Base-by-base conservation (phyloP, 2,329 filamentous ascomycete genomes). In the Metarhizium guizhouense region DNA sequence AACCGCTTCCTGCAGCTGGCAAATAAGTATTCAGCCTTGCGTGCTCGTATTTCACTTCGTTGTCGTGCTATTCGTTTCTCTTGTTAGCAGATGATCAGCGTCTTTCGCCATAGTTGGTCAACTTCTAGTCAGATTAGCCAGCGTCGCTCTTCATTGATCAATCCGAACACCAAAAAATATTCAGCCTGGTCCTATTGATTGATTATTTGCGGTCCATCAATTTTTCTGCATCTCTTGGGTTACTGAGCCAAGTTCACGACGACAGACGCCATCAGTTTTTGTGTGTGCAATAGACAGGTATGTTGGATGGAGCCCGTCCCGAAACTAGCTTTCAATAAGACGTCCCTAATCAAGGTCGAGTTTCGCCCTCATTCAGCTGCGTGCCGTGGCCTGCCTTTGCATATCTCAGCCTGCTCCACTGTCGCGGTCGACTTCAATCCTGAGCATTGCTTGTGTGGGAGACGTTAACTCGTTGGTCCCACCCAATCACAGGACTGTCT, bases 381-480 rank as follows among this genome's bases (percentile, higher is more conserved):
- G 70, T 72, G 69, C 69, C 70, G 67, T 66, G 64, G 62, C 60
- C 61, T 57, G 49, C 58, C 59, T 60, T 63, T 63, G 67, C 69
- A 69, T 69, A 68, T 67, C 66, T 66, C 66, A 57, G 59, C 60
- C 59, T 61, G 67, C 71, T 72, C 70, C 67, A 70, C 72, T 68
- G 69, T 71, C 68, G 70, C 73, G 73, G 70, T 74, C 70, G 67
- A 67, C 63, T 69, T 65, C 63, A 65, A 67, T 67, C 65, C 68
- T 73, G 68, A 73, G 70, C 68, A 70, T 72, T 72, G 68, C 67
- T 70, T 67, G 66, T 67, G 76, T 80, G 77, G 81, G 80, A 83
- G 78, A 82, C 80, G 79, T 83, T 83, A 79, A 73, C 78, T 83
- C 81, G 80, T 81, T 78, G 74, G 77, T 83, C 77, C 80, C 76